Evolutionary conservation across 2,329 filamentous ascomycete genomes (phyloP), one percentile per base, ranked within the genome.

Genomic region (Annulohypoxylon truncatum): DNA sequence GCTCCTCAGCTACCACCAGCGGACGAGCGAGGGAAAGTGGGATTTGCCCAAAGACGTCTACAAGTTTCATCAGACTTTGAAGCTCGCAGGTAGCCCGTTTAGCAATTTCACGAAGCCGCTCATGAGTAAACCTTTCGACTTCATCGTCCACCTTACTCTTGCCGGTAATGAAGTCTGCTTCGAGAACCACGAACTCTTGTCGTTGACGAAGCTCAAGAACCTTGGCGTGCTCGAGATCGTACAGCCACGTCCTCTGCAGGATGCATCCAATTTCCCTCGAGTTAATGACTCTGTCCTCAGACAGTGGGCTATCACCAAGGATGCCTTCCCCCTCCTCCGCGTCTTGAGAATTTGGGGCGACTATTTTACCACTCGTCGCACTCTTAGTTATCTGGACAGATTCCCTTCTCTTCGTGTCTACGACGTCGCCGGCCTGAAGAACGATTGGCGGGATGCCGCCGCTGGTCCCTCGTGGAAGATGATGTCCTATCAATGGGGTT

Each of bases 141-240:
- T 78, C 44, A 63, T 79, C 26, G 68, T 66, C 2, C 74, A 76
- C 31, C 64, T 79, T 1, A 70, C 68, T 28, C 69, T 78, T 26
- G 10, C 66, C 3, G 68, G 61, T 1, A 9, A 5, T 8, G 18
- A 18, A 7, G 42, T 57, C 13, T 31, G 28, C 1, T 72, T 76
- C 40, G 69, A 59, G 4, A 76, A 77, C 0, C 72, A 76, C 18
- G 82, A 85, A 52, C 70, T 85, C 26, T 65, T 84, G 1, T 72
- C 71, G 15, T 73, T 86, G 29, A 69, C 81, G 0, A 71, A 78
- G 3, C 76, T 85, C 67, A 78, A 76, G 26, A 86, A 85, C 53
- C 79, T 86, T 3, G 83, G 80, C 7, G 77, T 82, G 2, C 77
- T 86, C 10, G 82, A 85, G 71, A 77, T 86, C 20, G 75, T 83